Evolutionary conservation across 2,329 filamentous ascomycete species (phyloP), one percentile per base, ranked within the genome.

Genomic region (Huntiella decipiens): DNA sequence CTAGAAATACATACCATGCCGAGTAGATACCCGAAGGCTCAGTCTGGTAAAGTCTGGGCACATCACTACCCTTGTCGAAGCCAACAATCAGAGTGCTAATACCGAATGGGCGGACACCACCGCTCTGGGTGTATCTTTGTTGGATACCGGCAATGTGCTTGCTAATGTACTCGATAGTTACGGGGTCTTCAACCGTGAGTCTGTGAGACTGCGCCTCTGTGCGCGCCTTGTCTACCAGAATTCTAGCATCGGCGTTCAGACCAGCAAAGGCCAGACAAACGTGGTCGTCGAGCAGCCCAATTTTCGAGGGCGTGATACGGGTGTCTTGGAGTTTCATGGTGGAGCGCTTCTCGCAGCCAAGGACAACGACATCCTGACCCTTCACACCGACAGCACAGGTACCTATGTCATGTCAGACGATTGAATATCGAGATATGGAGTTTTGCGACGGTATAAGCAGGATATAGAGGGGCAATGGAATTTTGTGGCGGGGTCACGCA

Each of bases 241-340:
- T 98, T 60, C 91, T 79, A 57, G 92, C 91, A 66, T 98, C 91
- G 61, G 91, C 91, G 64, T 98, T 98, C 55, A 98, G 73, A 49
- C 91, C 91, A 52, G 91, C 91, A 57, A 98, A 98, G 53, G 91
- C 91, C 54, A 98, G 82, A 61, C 87, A 92, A 57, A 94, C 87
- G 66, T 98, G 91, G 58, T 79, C 83, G 64, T 98, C 91, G 59
- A 98, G 77, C 53, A 95, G 77, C 56, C 87, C 86, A 63, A 98
- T 95, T 73, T 98, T 98, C 56, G 91, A 96, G 10, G 91, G 91
- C 28, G 91, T 98, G 65, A 98, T 98, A 61, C 91, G 82, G 49
- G 92, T 98, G 65, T 98, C 91, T 73, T 98, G 91, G 51, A 98
- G 78, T 69, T 98, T 98, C 82, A 98, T 95, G 32, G 91, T 91